A percentile compares a stretch with the other conserved stretches of the same genome.
These are phyloP conservation scores for Furcasterigmium furcatum DNA, from an alignment of 2,329 filamentous ascomycete species.

Conservation along the genomic window DNA sequence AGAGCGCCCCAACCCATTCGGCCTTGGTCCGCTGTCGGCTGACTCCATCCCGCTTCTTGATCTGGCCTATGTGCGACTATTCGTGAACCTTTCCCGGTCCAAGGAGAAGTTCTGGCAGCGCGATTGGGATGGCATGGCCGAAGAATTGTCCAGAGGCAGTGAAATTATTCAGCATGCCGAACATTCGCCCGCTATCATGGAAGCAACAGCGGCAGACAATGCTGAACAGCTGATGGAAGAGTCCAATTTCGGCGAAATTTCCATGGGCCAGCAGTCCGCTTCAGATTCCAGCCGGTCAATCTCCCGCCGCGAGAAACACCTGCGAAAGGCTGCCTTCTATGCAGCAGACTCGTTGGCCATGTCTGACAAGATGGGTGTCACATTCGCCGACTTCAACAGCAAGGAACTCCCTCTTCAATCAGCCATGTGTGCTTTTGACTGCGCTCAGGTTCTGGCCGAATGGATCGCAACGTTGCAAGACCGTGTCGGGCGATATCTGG, in stretches of 20 bases:
- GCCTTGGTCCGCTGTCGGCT: constrained; percentile 76
- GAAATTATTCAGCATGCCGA: constrained; percentile 74
- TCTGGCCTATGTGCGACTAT: constrained; percentile 86
- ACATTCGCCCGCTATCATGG: constrained; percentile 50
- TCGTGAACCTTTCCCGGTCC: constrained; percentile 86
- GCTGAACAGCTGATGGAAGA: no score
- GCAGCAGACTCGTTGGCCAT: constrained; percentile 88
- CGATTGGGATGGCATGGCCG: constrained; percentile 88
- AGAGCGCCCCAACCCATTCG: constrained; percentile 81
- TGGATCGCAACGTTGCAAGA: constrained; percentile 94
- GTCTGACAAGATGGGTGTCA: constrained; percentile 81
- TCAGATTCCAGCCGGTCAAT: constrained; percentile 40
- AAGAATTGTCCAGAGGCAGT: constrained; percentile 75
- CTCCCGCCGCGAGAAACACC: constrained; percentile 77
- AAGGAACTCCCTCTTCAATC: constrained; percentile 86
- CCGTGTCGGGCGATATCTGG: constrained; percentile 84
- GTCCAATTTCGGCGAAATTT: constrained; percentile 10
- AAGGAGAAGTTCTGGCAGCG: constrained; percentile 94
- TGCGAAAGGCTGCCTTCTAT: constrained; percentile 93
- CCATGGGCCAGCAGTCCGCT: constrained; percentile 54
- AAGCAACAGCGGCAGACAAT: constrained; percentile 27
- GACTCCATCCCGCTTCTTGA: constrained; percentile 90
- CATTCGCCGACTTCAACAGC: constrained; percentile 79
- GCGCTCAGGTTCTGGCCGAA: constrained; percentile 88
- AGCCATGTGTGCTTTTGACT: constrained; percentile 90